Conservation (phyloP, 2,329 filamentous ascomycete species). For the Huntiella omanensis region DNA sequence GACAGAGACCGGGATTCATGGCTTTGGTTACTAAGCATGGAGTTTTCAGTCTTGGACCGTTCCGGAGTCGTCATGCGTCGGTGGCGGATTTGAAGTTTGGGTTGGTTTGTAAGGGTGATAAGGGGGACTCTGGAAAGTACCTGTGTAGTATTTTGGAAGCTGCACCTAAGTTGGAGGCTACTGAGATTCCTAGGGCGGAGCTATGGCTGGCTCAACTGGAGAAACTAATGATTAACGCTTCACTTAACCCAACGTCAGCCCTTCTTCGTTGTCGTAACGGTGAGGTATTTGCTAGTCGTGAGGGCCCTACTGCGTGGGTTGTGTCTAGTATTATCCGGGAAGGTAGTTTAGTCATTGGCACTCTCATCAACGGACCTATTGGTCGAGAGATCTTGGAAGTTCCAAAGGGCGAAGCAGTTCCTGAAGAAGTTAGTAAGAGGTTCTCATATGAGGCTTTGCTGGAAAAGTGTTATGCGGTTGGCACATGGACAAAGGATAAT, state of each 20-base stretch:
- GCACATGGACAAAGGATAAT: slow-evolving; percentile 27
- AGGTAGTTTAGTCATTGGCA: slow-evolving; percentile 45
- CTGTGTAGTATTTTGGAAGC: slow-evolving; percentile 24
- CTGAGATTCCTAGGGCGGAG: slow-evolving; percentile 22
- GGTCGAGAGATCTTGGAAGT: slow-evolving; percentile 5
- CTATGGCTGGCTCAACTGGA: slow-evolving; percentile 54
- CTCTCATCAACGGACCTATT: slow-evolving; percentile 3
- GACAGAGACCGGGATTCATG: slow-evolving; percentile 45
- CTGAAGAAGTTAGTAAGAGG: slow-evolving; percentile 18
- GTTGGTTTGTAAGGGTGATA: slow-evolving; percentile 20
- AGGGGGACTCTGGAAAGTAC: slow-evolving; percentile 15
- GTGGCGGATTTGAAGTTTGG: slow-evolving; percentile 30
- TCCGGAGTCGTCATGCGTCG: slow-evolving; percentile 33
- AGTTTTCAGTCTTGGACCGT: slow-evolving; percentile 30
- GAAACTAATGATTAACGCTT: slow-evolving; percentile 63
- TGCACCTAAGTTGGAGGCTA: slow-evolving; percentile 26
- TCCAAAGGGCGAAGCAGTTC: slow-evolving; percentile 12
- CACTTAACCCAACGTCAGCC: slow-evolving; percentile 74
- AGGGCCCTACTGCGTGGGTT: slow-evolving; percentile 31
- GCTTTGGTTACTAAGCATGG: slow-evolving; percentile 44
- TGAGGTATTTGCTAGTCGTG: slow-evolving; percentile 40
- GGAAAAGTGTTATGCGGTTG: slow-evolving; percentile 16
- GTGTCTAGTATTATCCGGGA: slow-evolving; percentile 57
- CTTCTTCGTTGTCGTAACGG: slow-evolving; percentile 64
- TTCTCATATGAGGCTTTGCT: slow-evolving; percentile 28